Base-by-base conservation (phyloP, 2,329 filamentous ascomycete species). In the Stagonosporopsis vannaccii region DNA sequence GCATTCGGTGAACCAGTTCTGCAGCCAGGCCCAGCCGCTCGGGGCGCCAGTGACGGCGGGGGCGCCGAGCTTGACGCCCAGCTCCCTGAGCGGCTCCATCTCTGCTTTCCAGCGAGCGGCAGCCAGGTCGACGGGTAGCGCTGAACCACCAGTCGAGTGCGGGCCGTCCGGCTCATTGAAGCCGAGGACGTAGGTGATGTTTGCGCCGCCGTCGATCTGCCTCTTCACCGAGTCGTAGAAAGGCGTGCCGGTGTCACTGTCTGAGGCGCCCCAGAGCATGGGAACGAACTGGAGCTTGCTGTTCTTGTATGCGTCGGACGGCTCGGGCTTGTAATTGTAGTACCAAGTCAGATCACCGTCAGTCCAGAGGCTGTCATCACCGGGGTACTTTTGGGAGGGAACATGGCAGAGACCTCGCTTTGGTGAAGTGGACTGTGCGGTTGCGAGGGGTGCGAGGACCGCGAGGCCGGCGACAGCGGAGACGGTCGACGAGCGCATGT, bases 91-190 rank as follows among this genome's bases (percentile, higher is more conserved):
- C 0, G 91, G 90, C 62, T 90, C 84, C 53, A 95, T 85, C 67
- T 92, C 86, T 36, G 80, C 79, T 28, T 89, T 85, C 90, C 90
- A 95, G 7, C 86, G 82, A 48, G 81, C 73, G 2, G 90, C 91
- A 0, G 90, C 91, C 1, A 77, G 71, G 8, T 78, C 71, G 0
- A 89, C 85, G 1, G 79, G 70, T 20, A 93, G 77, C 60, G 85
- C 79, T 60, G 85, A 88, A 3, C 90, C 90, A 36, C 89, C 89
- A 8, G 79, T 82, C 1, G 70, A 66, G 1, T 67, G 61, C 2
- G 78, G 73, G 15, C 84, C 85, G 68, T 94, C 89, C 0, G 91
- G 91, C 71, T 95, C 91, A 75, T 95, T 94, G 80, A 92, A 93
- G 25, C 80, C 83, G n/a, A 94, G 79, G 2, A 91, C 85, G 66